Conservation (phyloP, 495 filamentous ascomycete species). For the Xylaria palmicola region DNA sequence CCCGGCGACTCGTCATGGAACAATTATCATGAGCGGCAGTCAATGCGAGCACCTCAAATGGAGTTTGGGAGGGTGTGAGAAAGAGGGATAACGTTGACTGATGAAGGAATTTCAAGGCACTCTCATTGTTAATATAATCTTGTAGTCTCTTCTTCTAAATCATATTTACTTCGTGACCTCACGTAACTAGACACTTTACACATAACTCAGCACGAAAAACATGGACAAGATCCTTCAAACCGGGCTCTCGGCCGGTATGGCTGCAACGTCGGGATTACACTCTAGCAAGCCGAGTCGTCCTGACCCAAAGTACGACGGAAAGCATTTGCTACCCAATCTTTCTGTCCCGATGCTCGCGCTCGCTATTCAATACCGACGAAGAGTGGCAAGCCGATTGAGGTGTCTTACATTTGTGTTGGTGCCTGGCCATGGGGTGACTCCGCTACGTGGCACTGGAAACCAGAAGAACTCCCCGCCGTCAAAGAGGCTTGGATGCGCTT, state of each 20-base stretch:
- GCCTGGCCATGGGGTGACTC: constrained; percentile 47
- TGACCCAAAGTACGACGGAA: constrained; percentile 17
- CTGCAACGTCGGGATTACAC: constrained; percentile 35
- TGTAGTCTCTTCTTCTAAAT: background rate
- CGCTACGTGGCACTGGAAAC: constrained; percentile 37
- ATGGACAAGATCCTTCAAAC: constrained; percentile 31
- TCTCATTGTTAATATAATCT: background rate
- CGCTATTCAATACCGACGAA: constrained; percentile 17
- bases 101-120: no score
- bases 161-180: background rate
- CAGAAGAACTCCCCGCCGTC: constrained; percentile 32
- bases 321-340: background rate
- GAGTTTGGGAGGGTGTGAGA: background rate
- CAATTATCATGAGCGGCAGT: background rate
- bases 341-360: background rate
- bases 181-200: background rate
- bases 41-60: background rate
- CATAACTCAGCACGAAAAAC: background rate
- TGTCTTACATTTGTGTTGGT: constrained; percentile 37
- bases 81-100: background rate
- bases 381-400: constrained; percentile 22
- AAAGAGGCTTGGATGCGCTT: constrained; percentile 37
- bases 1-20: background rate
- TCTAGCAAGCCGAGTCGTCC: constrained; percentile 28
- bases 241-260: constrained; percentile 38